phyloP scores from a whole-genome alignment of 2,329 filamentous ascomycete species.

The Pseudocercospora eumusae region DNA sequence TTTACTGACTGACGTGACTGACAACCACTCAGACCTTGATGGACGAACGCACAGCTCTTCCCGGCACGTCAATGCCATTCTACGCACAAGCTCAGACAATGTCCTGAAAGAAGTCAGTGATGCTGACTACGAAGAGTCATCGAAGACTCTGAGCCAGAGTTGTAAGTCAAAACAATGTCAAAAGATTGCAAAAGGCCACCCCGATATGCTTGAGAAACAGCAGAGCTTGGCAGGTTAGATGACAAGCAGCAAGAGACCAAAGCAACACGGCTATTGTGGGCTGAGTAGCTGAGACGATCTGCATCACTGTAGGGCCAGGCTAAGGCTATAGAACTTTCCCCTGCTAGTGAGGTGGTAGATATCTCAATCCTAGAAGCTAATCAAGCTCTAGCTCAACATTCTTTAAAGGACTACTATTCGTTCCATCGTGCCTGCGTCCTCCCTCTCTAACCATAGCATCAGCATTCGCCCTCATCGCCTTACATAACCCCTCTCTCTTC shows the following conservation, averaged over 20 bases:
- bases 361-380: no score
- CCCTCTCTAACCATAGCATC: conserved; percentile 1
- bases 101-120: background rate
- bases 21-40: background rate
- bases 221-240: background rate
- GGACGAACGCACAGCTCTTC: background rate
- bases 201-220: background rate
- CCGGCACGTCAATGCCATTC: background rate
- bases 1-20: background rate
- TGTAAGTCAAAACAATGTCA: background rate
- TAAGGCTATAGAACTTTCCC: no score
- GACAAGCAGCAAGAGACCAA: background rate
- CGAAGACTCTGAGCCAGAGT: background rate
- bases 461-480: conserved; percentile 56
- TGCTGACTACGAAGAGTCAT: background rate
- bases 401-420: conserved; percentile 4
- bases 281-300: no score
- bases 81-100: background rate
- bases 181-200: background rate
- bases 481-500: conserved; percentile 55
- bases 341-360: no score
- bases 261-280: background rate
- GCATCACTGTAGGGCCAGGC: no score
- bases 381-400: conserved; percentile 11
- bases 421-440: background rate